phyloP scores from a whole-genome alignment of 441 rosid species.

The Viola pubescens region DNA sequence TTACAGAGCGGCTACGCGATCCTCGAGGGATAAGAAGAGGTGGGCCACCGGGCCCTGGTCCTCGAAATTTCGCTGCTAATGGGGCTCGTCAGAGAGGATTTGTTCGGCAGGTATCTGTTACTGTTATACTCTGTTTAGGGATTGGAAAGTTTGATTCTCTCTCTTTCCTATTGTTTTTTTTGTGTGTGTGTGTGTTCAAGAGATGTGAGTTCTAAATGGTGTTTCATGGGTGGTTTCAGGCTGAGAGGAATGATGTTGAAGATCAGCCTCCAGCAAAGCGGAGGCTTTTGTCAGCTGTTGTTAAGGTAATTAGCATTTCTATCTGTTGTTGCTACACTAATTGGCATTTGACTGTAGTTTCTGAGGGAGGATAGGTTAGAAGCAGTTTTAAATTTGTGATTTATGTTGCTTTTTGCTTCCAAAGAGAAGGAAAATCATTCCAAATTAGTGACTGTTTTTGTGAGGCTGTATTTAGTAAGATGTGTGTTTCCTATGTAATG shows the following conservation, averaged over 20 bases:
- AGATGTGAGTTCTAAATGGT: too few relatives aligned
- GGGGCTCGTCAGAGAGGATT: constrained; percentile 59
- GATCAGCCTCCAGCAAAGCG: constrained; percentile 86
- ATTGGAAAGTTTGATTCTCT: not conserved
- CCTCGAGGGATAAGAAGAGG: constrained; percentile 95
- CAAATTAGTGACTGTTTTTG: too few relatives aligned
- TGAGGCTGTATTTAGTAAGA: too few relatives aligned
- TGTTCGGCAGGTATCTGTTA: constrained; percentile 46
- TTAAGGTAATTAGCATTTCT: constrained; percentile 45
- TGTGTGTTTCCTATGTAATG: too few relatives aligned
- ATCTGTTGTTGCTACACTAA: too few relatives aligned
- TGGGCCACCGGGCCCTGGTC: constrained; percentile 35
- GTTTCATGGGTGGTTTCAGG: constrained; percentile 29
- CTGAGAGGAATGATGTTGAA: constrained; percentile 55
- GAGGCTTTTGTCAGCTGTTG: constrained; percentile 83
- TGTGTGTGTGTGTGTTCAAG: not conserved
- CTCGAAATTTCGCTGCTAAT: constrained; percentile 49
- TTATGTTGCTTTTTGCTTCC: not conserved
- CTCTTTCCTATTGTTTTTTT: not conserved
- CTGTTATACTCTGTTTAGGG: not conserved
- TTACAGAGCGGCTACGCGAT: constrained; percentile 82
- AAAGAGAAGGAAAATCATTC: too few relatives aligned
- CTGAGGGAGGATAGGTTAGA: too few relatives aligned
- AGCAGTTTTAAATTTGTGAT: too few relatives aligned
- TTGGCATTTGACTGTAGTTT: too few relatives aligned